These are phyloP conservation scores for Alnus rubra DNA, from an alignment of 306 rosid genomes.

Conservation along the genomic window DNA sequence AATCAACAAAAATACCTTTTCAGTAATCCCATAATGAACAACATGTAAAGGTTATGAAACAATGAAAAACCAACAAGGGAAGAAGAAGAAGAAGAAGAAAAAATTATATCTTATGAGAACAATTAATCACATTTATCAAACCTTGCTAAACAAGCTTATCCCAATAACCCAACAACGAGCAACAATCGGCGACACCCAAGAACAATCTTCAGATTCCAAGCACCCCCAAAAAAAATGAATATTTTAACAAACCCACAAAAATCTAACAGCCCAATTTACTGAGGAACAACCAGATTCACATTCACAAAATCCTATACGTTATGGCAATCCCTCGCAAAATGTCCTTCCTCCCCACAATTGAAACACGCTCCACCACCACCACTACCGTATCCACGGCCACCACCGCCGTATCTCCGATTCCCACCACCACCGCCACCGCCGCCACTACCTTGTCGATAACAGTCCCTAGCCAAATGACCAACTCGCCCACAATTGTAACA, in stretches of 20 bases:
- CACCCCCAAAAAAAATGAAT: constrained; percentile 19
- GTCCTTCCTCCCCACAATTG: constrained; percentile 81
- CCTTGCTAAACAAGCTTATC: constrained; percentile 29
- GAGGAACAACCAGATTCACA: constrained; percentile 27
- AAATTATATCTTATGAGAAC: constrained; percentile 10
- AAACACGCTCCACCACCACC: constrained; percentile 45
- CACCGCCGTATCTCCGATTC: constrained; percentile 26
- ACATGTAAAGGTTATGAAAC: constrained; percentile 11
- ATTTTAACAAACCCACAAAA: not conserved
- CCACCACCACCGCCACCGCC: constrained; percentile 23
- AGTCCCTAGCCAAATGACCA: constrained; percentile 54
- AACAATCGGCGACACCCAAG: constrained; percentile 22
- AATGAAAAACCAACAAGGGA: constrained; percentile 7
- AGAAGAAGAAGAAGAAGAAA: not conserved
- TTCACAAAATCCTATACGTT: constrained; percentile 25
- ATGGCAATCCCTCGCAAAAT: constrained; percentile 75
- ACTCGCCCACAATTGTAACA: constrained; percentile 70
- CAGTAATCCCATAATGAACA: constrained; percentile 12
- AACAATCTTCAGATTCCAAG: constrained; percentile 12
- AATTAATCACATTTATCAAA: constrained; percentile 24
- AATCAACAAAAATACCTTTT: constrained; percentile 11
- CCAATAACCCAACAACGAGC: constrained; percentile 29
- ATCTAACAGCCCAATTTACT: not conserved
- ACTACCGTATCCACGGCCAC: constrained; percentile 25
- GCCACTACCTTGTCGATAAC: constrained; percentile 17